Evolutionary conservation across 768 basidiomycete genomes (phyloP).

Genomic region (Suillus sp.): DNA sequence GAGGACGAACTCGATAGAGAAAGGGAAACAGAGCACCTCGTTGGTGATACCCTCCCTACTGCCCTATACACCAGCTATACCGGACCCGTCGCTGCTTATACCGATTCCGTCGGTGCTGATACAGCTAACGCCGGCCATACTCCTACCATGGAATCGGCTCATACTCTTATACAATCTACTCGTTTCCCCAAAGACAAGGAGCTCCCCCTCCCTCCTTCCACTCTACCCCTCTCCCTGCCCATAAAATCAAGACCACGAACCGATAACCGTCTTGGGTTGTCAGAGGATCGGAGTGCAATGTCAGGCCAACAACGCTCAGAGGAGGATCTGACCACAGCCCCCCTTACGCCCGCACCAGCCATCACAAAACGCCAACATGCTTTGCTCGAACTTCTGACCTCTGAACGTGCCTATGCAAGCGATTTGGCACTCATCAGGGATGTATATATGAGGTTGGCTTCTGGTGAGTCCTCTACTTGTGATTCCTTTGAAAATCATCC

Average conservation of each 20-base stretch:
- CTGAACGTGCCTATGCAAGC: constrained; percentile 81
- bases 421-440: constrained; percentile 79
- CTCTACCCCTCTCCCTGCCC: constrained; percentile 5
- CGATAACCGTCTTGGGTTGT: constrained; percentile 24
- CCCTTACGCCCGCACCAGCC: constrained; percentile 35
- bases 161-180: constrained; percentile 4
- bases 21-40: constrained; percentile 1
- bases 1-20: constrained; percentile 8
- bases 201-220: constrained; percentile 30
- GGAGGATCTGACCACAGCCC: constrained; percentile 25
- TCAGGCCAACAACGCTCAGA: constrained; percentile 23
- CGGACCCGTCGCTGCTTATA: constrained; percentile 8
- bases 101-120: constrained; percentile 4
- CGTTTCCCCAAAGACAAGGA: constrained; percentile 29
- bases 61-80: neutral
- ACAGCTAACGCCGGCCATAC: constrained; percentile 4
- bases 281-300: constrained; percentile 13
- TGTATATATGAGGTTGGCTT: constrained; percentile 76
- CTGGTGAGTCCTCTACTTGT: constrained; percentile 49
- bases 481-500: constrained; percentile 12
- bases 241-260: constrained; percentile 23
- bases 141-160: constrained; percentile 4
- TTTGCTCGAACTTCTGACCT: constrained; percentile 73
- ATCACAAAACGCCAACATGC: constrained; percentile 77
- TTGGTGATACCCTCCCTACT: neutral